Base-by-base conservation (phyloP, 306 rosid species). In the Herpetospermum pedunculosum region DNA sequence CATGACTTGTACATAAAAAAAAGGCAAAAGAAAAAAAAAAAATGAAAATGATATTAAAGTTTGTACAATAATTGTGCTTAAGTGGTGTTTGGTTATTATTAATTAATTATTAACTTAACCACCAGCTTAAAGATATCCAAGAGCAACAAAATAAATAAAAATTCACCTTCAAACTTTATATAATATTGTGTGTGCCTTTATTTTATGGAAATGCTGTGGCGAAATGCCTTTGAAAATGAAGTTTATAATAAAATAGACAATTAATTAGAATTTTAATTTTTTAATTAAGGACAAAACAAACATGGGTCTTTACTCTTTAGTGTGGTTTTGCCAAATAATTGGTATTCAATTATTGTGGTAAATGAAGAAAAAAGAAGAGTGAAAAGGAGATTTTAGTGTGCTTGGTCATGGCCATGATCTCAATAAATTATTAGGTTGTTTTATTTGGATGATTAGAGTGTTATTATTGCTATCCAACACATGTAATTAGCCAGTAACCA, bases 401-500 rank as follows among this genome's bases (percentile, higher is more conserved):
- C 16, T 67, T 67, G 72, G 35, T 23, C 19, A 67, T 67, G 18
- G 19, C 52, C 72, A 67, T 67, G 13, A 41, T 14, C 52, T 67
- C 2, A 23, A 41, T 19, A 47, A 30, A 23, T 67, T 67, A 40
- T 41, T 40, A 23, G n/a, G n/a, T 12, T 65, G 19, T 41, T 38
- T 64, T 12, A 43, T 65, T 40, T 65, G 72, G 50, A 40, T 23
- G 40, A 65, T 41, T 65, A 38, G 16, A 6, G 68, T 2, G 2
- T 60, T 64, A 38, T 63, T 63, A 64, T 37, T 64, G 71, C 71
- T 64, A n/a, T 64, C 71, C 71, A 60, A 64, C 71, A 38, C 30
- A 64, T 64, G 28, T 16, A 62, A 62, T 62, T 62, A 35, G 15
- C 47, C 35, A 34, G 1, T 7, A 37, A 64, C 48, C 30, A 62